A percentile compares a stretch with the other conserved stretches of the same genome.
These are phyloP conservation scores for Rutstroemia sp. DNA, from an alignment of 2,329 filamentous ascomycete species.

Conservation along the genomic window DNA sequence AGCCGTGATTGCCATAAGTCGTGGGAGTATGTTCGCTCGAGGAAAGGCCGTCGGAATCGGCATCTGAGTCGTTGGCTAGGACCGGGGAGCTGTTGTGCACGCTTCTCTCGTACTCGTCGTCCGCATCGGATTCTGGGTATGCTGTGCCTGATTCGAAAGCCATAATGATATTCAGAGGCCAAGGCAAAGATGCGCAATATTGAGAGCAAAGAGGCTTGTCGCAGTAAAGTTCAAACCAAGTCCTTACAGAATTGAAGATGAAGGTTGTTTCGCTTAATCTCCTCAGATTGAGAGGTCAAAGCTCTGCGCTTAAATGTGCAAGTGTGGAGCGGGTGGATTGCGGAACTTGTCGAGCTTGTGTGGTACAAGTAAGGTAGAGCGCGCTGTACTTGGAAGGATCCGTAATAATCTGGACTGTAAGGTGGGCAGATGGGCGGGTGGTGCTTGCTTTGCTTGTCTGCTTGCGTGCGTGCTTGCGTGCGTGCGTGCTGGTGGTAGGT, in stretches of 20 bases:
- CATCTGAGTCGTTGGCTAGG: constrained; percentile 58
- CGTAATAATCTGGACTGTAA: too few relatives aligned
- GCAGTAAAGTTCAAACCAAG: constrained; percentile 5
- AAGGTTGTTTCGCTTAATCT: constrained; percentile 9
- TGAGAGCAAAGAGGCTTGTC: constrained; percentile 6
- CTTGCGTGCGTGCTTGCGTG: too few relatives aligned
- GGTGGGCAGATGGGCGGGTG: too few relatives aligned
- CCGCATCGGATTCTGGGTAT: constrained; percentile 73
- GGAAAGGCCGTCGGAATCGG: constrained; percentile 64
- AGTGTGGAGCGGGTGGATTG: not conserved
- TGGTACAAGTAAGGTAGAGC: not conserved
- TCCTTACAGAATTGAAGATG: constrained; percentile 10
- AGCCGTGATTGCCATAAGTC: constrained; percentile 61
- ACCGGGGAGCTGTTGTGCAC: constrained; percentile 60
- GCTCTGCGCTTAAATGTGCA: constrained; percentile 10
- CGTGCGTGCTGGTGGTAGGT: too few relatives aligned
- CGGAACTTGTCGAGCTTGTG: not conserved
- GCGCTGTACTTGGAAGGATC: not conserved
- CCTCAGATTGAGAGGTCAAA: constrained; percentile 5
- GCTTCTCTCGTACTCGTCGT: constrained; percentile 76
- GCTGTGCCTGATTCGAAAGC: constrained; percentile 59
- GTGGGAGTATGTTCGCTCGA: constrained; percentile 68
- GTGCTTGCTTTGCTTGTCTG: too few relatives aligned
- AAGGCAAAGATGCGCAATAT: constrained; percentile 3
- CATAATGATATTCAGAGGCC: constrained; percentile 26